These are phyloP conservation scores for Acacia concinna DNA, from an alignment of 331 rosid species.

Conservation along the genomic window DNA sequence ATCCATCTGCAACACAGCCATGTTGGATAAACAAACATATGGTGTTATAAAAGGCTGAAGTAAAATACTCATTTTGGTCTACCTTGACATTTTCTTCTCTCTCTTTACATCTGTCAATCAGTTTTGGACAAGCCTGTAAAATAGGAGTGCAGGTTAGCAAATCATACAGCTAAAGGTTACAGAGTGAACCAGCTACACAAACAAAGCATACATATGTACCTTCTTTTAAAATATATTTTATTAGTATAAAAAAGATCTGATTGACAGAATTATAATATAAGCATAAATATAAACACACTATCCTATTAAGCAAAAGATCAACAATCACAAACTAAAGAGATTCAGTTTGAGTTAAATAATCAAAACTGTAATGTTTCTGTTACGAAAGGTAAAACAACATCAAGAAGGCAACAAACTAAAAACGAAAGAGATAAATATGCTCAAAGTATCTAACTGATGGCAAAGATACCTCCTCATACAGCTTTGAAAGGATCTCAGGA, in stretches of 20 bases:
- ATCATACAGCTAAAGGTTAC: conserved; percentile 20
- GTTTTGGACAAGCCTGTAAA: conserved; percentile 93
- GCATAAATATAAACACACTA: background rate
- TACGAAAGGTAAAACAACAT: background rate
- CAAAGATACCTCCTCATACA: conserved; percentile 85
- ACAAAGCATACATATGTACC: background rate
- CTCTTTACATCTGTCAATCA: conserved; percentile 95
- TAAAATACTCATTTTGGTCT: conserved; percentile 23
- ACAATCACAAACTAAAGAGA: background rate
- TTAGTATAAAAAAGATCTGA: background rate
- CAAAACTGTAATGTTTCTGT: background rate
- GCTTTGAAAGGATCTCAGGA: conserved; percentile 89
- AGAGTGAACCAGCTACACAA: conserved; percentile 1
- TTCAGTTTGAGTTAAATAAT: background rate
- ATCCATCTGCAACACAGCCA: conserved; percentile 79
- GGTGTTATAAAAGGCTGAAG: conserved; percentile 13
- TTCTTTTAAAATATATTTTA: background rate
- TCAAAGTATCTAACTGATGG: background rate
- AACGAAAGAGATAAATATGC: background rate
- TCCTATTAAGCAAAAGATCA: conserved; percentile 3
- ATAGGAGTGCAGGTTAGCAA: conserved; percentile 26
- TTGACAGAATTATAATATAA: background rate
- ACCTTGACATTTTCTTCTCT: conserved; percentile 99
- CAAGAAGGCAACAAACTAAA: background rate
- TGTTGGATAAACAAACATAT: conserved; percentile 37